Evolutionary conservation across 805 yeast genomes (phyloP), one percentile per base, ranked within the genome.

Genomic region (Debaryomyces hansenii): DNA sequence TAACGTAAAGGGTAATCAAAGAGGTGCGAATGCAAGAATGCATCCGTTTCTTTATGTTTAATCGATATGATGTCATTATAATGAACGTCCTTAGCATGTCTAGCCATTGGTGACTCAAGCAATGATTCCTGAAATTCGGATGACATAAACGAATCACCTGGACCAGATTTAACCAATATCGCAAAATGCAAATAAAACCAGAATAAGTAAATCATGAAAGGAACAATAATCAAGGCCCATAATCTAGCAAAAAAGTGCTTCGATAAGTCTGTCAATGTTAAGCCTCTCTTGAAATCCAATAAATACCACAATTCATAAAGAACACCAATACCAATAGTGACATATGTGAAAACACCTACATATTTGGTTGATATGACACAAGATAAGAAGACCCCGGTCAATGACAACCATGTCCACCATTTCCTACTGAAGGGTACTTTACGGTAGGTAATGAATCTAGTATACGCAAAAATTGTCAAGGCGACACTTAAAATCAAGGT

Each of bases 131-230:
- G 98, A 77, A 94, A 94, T 49, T 86, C 91, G 5, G 94, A 77
- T n/a, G 94, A 82, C 99, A 94, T 94, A 64, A 92, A 90, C 2
- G 78, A 76, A 63, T 94, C 97, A 51, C 99, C 99, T 4, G 97
- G 94, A 24, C 99, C 99, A 1, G 98, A 91, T 55, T 80, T 84
- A 56, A 70, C 78, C 59, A 94, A 78, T 20, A 94, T 79, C 27
- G 82, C 78, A 69, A 94, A 94, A 69, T 94, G 99, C 44, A 91
- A 75, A 71, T 84, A 90, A 70, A 92, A 94, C 96, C 97, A 90
- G 57, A 81, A 83, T 52, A 90, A 74, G 64, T 90, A 94, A 54
- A 94, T 78, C 28, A 81, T 53, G 62, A 90, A 86, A 24, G 99
- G 99, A 14, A 90, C 65, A 10, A 89, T 75, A 45, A 94, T 79